These are phyloP conservation scores for Tolypocladium guangdongense DNA, from an alignment of 2,329 filamentous ascomycete species.

Conservation along the genomic window DNA sequence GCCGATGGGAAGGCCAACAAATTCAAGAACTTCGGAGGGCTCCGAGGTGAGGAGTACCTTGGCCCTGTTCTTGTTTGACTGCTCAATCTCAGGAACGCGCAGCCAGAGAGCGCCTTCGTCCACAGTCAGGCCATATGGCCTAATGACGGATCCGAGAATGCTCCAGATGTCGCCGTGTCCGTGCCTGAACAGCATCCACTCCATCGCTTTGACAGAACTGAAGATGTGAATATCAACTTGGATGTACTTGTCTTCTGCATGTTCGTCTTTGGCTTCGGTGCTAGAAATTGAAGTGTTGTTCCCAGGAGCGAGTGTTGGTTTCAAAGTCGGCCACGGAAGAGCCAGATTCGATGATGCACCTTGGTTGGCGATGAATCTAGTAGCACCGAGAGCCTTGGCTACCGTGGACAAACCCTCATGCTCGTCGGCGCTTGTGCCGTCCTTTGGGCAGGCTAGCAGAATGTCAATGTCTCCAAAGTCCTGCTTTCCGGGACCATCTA, in stretches of 20 bases:
- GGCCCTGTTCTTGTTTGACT: constrained; percentile 40
- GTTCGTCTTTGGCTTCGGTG: not conserved
- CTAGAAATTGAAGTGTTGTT: not conserved
- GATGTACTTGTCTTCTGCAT: constrained; percentile 27
- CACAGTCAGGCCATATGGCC: constrained; percentile 53
- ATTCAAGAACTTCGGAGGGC: constrained; percentile 43
- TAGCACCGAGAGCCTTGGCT: constrained; percentile 31
- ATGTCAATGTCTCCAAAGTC: constrained; percentile 68
- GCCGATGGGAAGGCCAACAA: constrained; percentile 46
- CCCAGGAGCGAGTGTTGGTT: not conserved
- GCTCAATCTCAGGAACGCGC: constrained; percentile 58
- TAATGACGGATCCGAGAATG: constrained; percentile 50
- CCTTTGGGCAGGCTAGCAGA: constrained; percentile 35
- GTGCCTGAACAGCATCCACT: constrained; percentile 58
- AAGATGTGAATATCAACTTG: constrained; percentile 61
- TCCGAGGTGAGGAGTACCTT: constrained; percentile 50
- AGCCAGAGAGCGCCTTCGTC: constrained; percentile 54
- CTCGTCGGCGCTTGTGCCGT: not conserved
- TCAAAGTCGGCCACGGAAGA: constrained; percentile 38
- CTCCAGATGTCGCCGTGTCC: constrained; percentile 65
- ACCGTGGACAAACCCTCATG: constrained; percentile 20
- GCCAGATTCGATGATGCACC: constrained; percentile 34
- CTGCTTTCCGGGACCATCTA: constrained; percentile 58
- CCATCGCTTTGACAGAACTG: constrained; percentile 26
- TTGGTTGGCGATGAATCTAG: constrained; percentile 19